Base-by-base conservation (phyloP, 768 basidiomycete genomes). In the Amanita exitialis region DNA sequence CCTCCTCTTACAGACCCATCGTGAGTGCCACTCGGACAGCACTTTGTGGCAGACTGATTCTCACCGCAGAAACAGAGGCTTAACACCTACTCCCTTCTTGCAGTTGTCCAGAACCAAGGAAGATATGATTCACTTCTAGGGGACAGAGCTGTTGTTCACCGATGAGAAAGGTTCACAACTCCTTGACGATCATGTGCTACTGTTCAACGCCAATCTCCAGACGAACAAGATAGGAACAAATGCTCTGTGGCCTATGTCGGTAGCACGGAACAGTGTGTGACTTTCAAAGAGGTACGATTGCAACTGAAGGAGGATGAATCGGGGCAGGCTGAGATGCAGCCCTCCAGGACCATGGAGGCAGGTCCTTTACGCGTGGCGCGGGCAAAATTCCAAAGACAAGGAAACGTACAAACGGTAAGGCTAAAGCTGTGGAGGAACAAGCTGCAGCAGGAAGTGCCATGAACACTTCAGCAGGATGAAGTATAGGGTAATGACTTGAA, bases 41-140 rank as follows among this genome's bases (percentile, higher is more conserved):
- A 15, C 9, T 5, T 18, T 41, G 15, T 12, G 4, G 4, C 8
- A 16, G 21, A 15, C 25, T 21, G 10, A 12, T 1, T 34, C 32
- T 39, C 5, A 20, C 15, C 42, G 23, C 48, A 46, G 10, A 44
- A 8, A 44, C 23, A 86, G 89, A 88, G 87, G 1, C 62, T 90
- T 20, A 86, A 91, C 59, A 0, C 78, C 85, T 0, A 83, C 79
- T 0, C 88, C 89, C 0, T 88, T 80, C 56, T 64, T 91, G 18
- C 89, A 91, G 56, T 70, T 90, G 0, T 81, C 83, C 4, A 86
- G 87, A 2, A 83, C 84, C 1, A 81, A 62, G 89, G 89, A 0
- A 67, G 71, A 34, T 80, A 89, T 53, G 78, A 85, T 51, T 60
- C 69, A 15, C 70, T 90, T 3, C 66, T 90, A 28, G 2, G 89